Evolutionary conservation across 345 rosid genomes (phyloP).

Genomic region (Streptanthus diversifolius): DNA sequence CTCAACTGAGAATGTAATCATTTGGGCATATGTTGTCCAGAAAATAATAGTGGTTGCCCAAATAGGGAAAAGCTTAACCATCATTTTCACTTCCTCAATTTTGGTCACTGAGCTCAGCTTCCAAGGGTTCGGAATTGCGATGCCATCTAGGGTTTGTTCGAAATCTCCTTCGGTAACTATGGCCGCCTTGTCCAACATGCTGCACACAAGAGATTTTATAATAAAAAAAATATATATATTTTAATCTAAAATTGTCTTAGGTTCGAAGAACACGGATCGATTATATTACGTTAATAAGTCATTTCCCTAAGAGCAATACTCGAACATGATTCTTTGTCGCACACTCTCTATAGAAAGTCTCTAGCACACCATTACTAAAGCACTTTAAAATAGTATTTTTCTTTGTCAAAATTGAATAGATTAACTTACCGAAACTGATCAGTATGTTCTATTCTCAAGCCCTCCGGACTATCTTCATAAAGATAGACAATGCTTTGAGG

Average conservation of each 20-base stretch:
- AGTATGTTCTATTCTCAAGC: conserved; percentile 53
- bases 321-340: background rate
- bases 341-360: background rate
- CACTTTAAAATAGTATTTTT: background rate
- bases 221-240: background rate
- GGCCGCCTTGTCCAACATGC: conserved; percentile 62
- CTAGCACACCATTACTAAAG: background rate
- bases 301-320: background rate
- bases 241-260: background rate
- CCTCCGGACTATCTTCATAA: conserved; percentile 50
- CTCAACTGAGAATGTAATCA: conserved; percentile 67
- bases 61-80: conserved; percentile 50
- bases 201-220: conserved; percentile 10
- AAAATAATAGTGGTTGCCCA: conserved; percentile 68
- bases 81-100: conserved; percentile 65
- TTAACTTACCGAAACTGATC: conserved; percentile 54
- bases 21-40: conserved; percentile 63
- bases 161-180: conserved; percentile 41
- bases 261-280: background rate
- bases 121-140: conserved; percentile 45
- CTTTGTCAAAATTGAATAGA: background rate
- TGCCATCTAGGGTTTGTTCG: conserved; percentile 18
- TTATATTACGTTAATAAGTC: background rate
- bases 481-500: conserved; percentile 48
- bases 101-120: conserved; percentile 46